Base-by-base conservation (phyloP, 2,329 filamentous ascomycete genomes). In the Exophiala xenobiotica region DNA sequence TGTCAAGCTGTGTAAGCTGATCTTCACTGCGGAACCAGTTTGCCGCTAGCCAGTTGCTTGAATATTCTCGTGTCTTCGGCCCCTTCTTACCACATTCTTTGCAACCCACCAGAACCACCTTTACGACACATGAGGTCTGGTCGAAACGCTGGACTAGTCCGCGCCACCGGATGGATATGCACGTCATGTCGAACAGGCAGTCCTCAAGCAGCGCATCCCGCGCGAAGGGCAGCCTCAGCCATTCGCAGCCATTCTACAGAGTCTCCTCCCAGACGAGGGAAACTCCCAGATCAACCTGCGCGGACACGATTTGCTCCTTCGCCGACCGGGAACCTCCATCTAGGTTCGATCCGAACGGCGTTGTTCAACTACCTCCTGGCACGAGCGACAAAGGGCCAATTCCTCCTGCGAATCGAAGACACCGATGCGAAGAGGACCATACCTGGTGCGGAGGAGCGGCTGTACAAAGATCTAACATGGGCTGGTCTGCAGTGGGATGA, bases 311-410 rank as follows among this genome's bases (percentile, higher is more conserved):
- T 99, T 70, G 93, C 95, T 1, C 93, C 93, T 0, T 97, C 93
- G 1, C 93, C 93, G 0, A 99, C 93, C 0, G 93, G 93, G 1
- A 91, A 92, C 63, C 78, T 99, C 19, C 93, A 99, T 70, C 77
- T 99, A 9, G 93, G 93, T 3, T 96, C 91, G 0, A 70, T 99
- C 27, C 80, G 93, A 52, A 99, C 93, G 0, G 95, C 95, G 0
- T 72, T 99, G n/a, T 97, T 90, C 74, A 97, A 96, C 65, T 96
- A 92, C 61, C 75, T 99, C 3, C 78, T 95, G n/a, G 91, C 93
- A 0, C 88, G 85, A 64, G 83, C 86, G 2, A 96, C 93, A 0
- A 85, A 87, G 3, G 93, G 93, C 5, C 87, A 95, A 67, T 99
- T 99, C 64, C 72, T 99, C 8, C 74, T 99, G 43, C 83, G 93